Evolutionary conservation across 2,329 filamentous ascomycete genomes (phyloP), one percentile per base, ranked within the genome.

Genomic region (Pyrenochaeta sp.): DNA sequence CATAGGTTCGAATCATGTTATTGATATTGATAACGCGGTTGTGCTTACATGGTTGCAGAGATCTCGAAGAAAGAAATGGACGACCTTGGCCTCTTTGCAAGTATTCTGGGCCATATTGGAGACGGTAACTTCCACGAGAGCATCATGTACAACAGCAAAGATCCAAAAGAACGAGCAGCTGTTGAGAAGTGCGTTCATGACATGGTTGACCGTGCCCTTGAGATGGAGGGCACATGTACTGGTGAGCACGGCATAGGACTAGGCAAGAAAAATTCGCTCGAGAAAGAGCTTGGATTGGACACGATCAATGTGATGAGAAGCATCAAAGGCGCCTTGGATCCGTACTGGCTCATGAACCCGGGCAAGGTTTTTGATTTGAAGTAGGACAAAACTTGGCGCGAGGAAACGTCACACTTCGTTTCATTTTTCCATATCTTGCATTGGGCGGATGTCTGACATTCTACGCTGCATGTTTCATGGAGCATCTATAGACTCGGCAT

Each of bases 81-180:
- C 61, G 85, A 90, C 9, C 78, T 96, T 8, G 90, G 90, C 0
- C 74, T 96, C 2, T 96, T 96, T 67, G 90, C 90, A 1, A 91
- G 88, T 61, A 89, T 96, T 19, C 77, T 96, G 3, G 92, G 92
- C 3, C 92, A 96, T 64, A 87, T 96, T 43, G 92, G 92, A 9
- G 92, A 96, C 65, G 92, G 92, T 24, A 96, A 96, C 71, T 96
- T 96, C 75, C 92, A 96, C 69, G 87, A 92, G 67, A 89, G 87
- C 65, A 94, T 96, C 72, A 87, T 96, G 74, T 96, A 96, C 69
- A 84, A 94, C 71, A 81, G 82, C 18, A 80, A 77, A 17, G 78
- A 91, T 41, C 79, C 82, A 3, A 83, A 78, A 18, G 88, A 96
- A 72, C 81, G 81, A 42, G 85, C 81, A 28, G 88, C 87, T 55